Percentiles rank a stretch among this genome's conserved stretches.
Evolutionary conservation across 2,329 filamentous ascomycete genomes (phyloP).

Genomic region (Colletotrichum phormii): DNA sequence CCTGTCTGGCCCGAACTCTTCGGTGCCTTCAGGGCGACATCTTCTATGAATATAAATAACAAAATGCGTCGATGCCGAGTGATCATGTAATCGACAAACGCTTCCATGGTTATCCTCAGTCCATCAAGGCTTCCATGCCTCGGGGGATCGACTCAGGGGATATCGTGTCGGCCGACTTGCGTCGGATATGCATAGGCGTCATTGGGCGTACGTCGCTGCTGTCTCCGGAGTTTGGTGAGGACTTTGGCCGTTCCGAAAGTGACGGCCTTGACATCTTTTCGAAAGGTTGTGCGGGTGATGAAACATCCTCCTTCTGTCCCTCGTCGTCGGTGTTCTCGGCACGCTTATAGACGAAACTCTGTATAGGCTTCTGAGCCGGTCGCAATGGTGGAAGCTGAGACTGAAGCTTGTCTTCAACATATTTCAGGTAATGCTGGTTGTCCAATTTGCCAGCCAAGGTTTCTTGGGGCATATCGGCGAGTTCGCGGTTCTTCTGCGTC

Average conservation of each 20-base stretch:
- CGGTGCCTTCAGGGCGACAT: conserved; percentile 22
- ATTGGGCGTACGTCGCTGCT: conserved; percentile 23
- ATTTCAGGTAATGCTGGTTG: conserved; percentile 40
- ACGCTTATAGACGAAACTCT: conserved; percentile 37
- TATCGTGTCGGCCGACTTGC: conserved; percentile 49
- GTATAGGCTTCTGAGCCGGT: conserved; percentile 36
- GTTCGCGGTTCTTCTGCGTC: conserved; percentile 51
- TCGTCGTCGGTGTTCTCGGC: not conserved
- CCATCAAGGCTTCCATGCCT: conserved; percentile 53
- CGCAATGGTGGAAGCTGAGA: conserved; percentile 42
- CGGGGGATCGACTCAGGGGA: conserved; percentile 56
- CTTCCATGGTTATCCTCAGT: conserved; percentile 35
- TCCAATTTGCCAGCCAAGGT: conserved; percentile 40
- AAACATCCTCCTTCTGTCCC: not conserved
- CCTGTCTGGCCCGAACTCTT: conserved; percentile 31
- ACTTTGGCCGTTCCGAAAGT: conserved; percentile 29
- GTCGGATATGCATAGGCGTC: conserved; percentile 28
- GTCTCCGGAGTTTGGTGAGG: conserved; percentile 19
- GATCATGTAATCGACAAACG: not conserved
- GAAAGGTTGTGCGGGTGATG: not conserved
- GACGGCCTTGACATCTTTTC: conserved; percentile 20
- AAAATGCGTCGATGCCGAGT: conserved; percentile 7
- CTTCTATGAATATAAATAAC: conserved; percentile 21
- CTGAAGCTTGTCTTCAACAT: conserved; percentile 37
- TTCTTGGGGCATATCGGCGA: conserved; percentile 42